These are phyloP conservation scores for Helotiales sp. DNA, from an alignment of 2,329 filamentous ascomycete genomes.

Conservation along the genomic window DNA sequence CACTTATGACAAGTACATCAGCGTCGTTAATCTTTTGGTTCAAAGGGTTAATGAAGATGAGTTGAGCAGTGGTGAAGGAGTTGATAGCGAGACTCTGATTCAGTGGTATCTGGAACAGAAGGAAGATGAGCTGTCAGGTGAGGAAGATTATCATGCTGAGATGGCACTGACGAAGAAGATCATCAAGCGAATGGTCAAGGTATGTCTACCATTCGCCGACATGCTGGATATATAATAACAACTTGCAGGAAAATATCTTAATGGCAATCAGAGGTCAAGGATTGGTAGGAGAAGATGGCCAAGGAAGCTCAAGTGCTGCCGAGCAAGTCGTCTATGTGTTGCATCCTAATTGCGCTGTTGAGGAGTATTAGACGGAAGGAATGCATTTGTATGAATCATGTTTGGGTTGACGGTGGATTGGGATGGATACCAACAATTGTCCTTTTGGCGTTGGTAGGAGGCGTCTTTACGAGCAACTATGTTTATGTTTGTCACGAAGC, in stretches of 20 bases:
- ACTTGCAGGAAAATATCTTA: slow-evolving; percentile 77
- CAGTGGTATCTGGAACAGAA: slow-evolving; percentile 92
- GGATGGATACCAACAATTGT: slow-evolving; percentile 18
- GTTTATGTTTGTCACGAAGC: slow-evolving; percentile 4
- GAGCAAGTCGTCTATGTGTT: slow-evolving; percentile 76
- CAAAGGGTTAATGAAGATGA: slow-evolving; percentile 84
- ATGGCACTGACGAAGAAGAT: slow-evolving; percentile 77
- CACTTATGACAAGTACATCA: slow-evolving; percentile 92
- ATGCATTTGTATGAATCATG: slow-evolving; percentile 12
- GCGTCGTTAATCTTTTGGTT: slow-evolving; percentile 84
- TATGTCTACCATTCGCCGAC: slow-evolving; percentile 43
- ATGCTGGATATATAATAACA: not conserved
- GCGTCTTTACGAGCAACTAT: slow-evolving; percentile 7
- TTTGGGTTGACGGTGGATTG: slow-evolving; percentile 7
- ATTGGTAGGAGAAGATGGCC: slow-evolving; percentile 48
- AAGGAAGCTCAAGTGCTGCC: slow-evolving; percentile 43
- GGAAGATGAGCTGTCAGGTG: slow-evolving; percentile 76
- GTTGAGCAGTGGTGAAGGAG: slow-evolving; percentile 71
- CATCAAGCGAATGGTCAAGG: slow-evolving; percentile 94
- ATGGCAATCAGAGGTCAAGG: slow-evolving; percentile 72
- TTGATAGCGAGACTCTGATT: slow-evolving; percentile 78
- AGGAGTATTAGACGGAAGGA: slow-evolving; percentile 41
- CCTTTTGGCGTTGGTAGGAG: slow-evolving; percentile 8
- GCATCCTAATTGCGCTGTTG: slow-evolving; percentile 90
- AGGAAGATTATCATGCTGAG: slow-evolving; percentile 81